These are phyloP conservation scores for Macrolepiota dolichaula DNA, from an alignment of 768 basidiomycete genomes.

Conservation along the genomic window DNA sequence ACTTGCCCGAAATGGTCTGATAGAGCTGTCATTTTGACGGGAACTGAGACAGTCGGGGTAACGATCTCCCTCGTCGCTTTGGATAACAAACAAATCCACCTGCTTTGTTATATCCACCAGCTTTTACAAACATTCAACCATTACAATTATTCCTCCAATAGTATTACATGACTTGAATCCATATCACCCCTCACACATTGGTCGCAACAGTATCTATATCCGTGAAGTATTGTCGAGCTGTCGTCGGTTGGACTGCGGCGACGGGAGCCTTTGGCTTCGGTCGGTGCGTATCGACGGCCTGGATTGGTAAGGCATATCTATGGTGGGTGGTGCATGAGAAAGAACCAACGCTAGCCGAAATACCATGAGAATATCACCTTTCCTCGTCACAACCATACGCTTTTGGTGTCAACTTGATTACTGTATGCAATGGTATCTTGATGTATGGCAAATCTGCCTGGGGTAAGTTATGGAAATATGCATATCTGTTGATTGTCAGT, in stretches of 20 bases:
- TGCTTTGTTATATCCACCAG: no score
- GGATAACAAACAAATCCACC: no score
- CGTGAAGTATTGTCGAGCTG: constrained; percentile 43
- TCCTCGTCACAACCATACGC: constrained; percentile 99
- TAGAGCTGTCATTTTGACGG: not conserved
- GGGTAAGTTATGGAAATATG: constrained; percentile 91
- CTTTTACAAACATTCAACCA: no score
- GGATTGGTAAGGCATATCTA: constrained; percentile 87
- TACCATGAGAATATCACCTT: constrained; percentile 44
- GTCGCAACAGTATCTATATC: constrained; percentile 13
- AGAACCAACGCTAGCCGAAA: not conserved
- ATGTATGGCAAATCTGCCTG: constrained; percentile 97
- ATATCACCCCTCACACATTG: not conserved
- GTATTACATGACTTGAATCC: not conserved
- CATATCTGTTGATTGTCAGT: constrained; percentile 61
- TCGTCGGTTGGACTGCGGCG: constrained; percentile 28
- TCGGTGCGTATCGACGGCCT: constrained; percentile 92
- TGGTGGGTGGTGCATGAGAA: constrained; percentile 1
- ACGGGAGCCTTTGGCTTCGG: constrained; percentile 47
- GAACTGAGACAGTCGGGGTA: not conserved
- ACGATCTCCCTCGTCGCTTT: no score
- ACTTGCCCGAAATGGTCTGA: not conserved
- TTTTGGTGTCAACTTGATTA: constrained; percentile 97
- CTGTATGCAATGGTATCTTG: constrained; percentile 95
- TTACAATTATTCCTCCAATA: not conserved